phyloP scores from a whole-genome alignment of 2,329 filamentous ascomycete species.

The Xylariaceae sp. region DNA sequence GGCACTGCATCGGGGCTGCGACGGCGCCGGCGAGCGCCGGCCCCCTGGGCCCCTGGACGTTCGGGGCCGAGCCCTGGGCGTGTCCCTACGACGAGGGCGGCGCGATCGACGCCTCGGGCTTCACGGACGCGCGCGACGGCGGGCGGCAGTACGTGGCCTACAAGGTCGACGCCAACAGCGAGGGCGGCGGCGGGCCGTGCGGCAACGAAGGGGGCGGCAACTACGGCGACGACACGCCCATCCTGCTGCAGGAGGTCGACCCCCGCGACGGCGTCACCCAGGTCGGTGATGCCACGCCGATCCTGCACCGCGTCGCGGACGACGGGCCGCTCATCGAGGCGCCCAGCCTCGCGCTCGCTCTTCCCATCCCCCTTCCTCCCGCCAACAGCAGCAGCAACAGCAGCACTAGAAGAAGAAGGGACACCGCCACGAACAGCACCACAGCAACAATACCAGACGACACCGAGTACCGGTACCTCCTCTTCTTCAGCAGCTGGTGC shows the following conservation, averaged over 20 bases:
- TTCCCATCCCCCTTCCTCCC: no score
- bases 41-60: slow-evolving; percentile 52
- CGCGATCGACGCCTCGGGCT: slow-evolving; percentile 56
- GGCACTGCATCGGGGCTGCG: slow-evolving; percentile 54
- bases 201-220: slow-evolving; percentile 34
- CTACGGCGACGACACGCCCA: slow-evolving; percentile 37
- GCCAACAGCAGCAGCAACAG: no score
- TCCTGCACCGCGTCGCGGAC: slow-evolving; percentile 35
- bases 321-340: slow-evolving; percentile 56
- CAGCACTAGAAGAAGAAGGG: no score
- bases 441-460: no score
- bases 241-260: slow-evolving; percentile 47
- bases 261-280: slow-evolving; percentile 41
- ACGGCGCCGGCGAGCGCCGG: slow-evolving; percentile 32
- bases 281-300: slow-evolving; percentile 39
- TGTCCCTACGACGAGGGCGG: slow-evolving; percentile 48
- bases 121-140: slow-evolving; percentile 44
- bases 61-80: slow-evolving; percentile 38
- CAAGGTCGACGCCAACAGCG: slow-evolving; percentile 58
- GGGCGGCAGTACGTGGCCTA: slow-evolving; percentile 53
- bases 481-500: slow-evolving; percentile 58
- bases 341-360: slow-evolving; percentile 42
- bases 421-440: no score
- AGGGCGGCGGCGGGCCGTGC: slow-evolving; percentile 36
- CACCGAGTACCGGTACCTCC: slow-evolving; percentile 43